Evolutionary conservation across 768 basidiomycete genomes (phyloP), one percentile per base, ranked within the genome.

Genomic region (Clavaria fumosa): DNA sequence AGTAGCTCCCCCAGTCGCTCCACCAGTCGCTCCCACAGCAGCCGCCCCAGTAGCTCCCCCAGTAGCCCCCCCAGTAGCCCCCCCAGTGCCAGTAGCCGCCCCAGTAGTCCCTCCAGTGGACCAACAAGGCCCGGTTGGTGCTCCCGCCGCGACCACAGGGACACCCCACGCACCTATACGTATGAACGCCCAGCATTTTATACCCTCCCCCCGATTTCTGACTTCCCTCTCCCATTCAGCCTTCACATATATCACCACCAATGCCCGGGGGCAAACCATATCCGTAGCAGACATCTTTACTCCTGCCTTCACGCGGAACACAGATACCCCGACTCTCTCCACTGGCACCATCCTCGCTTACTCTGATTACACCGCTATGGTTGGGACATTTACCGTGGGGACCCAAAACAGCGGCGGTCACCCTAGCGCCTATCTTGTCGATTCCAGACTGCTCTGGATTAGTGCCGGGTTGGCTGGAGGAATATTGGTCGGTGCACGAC

Each of bases 111-210:
- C n/a, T n/a, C 20, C 50, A 1, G 48, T 52, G 4, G 40, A 43
- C 2, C 58, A 63, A 44, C 61, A 57, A 40, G 73, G 72, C 0
- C 72, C 75, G 3, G 76, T 79, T 0, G 78, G 66, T 5, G 64
- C 68, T 44, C 72, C 74, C 17, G 60, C 48, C 2, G 21, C 66
- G 4, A 58, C 55, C 18, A 54, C 52, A 2, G 53, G 45, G 15
- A 48, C 54, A 2, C 58, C 69, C 22, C 63, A 64, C 4, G 70
- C 63, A 2, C 62, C 63, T 20, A 72, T 66, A 0, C 67, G n/a
- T n/a, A n/a, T n/a, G n/a, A n/a, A n/a, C 67, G 0, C 73, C 59
- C 48, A 52, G n/a, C n/a, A n/a, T n/a, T n/a, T n/a, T n/a, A n/a
- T n/a, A n/a, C n/a, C 52, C 1, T 72, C 71, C 43, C 71, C 69